Evolutionary conservation across 2,329 filamentous ascomycete species (phyloP), one percentile per base, ranked within the genome.

Genomic region (Scedosporium apiospermum): DNA sequence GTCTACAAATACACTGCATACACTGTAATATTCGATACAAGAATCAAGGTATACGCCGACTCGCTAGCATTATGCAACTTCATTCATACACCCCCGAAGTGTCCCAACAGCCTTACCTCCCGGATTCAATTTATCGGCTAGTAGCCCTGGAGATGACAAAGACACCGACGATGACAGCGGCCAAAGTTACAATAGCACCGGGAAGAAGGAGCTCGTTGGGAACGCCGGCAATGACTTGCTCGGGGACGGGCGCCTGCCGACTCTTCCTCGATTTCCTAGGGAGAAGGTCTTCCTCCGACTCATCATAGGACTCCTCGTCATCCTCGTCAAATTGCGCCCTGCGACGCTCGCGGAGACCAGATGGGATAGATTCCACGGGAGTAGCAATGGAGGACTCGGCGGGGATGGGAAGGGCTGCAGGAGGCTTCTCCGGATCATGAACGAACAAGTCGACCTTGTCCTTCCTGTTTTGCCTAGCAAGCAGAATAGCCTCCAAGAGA

Each of bases 371-470:
- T 26, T 80, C 82, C 7, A 76, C 72, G 26, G 80, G 77, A 16
- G 82, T 82, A 44, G 74, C 70, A 10, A 77, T 67, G 2, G 71
- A 68, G 1, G 76, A 70, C 26, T 80, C 76, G 2, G 77, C 70
- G 26, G 80, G 81, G 10, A 87, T 74, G 0, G 85, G 82, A 1
- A 83, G 78, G 9, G 86, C 79, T n/a, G 92, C 82, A 0, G 93
- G 90, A n/a, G 93, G 87, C 76, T 95, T 89, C 66, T 92, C 86
- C 0, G 93, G 93, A 69, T 99, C 90, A 73, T 99, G 95, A 12
- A 98, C 93, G 69, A 96, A 98, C 16, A 99, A 82, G 70, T 99
- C 95, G 21, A 99, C 95, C 81, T 99, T 99, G 68, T 98, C 95
- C 57, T 86, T 87, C 68, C 81, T 86, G 57, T 84, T 82, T 64